These are phyloP conservation scores for Cercophora scortea DNA, from an alignment of 495 filamentous ascomycete species.

Conservation along the genomic window DNA sequence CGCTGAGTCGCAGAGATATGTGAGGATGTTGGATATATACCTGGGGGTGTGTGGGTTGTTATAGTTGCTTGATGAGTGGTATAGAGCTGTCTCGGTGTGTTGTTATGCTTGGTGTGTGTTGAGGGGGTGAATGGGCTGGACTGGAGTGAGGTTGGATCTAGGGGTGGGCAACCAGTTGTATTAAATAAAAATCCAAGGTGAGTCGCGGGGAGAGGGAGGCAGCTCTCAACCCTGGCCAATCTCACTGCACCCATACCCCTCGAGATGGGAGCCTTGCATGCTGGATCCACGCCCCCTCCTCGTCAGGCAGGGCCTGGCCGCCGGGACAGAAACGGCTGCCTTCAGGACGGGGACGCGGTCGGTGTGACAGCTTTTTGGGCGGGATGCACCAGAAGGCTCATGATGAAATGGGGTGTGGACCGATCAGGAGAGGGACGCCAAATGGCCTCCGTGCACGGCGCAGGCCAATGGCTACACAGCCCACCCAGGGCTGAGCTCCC, in stretches of 20 bases:
- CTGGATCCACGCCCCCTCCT: constrained; percentile 1
- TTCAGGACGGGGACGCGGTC: not conserved
- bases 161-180: constrained; percentile 2
- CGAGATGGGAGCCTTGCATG: not conserved
- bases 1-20: not conserved
- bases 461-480: constrained; percentile 6
- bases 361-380: not conserved
- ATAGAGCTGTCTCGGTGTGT: not conserved
- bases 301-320: not conserved
- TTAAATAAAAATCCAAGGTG: constrained; percentile 5
- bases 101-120: too few species aligned
- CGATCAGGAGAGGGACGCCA: not conserved
- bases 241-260: too few species aligned
- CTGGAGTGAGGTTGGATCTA: constrained; percentile 1
- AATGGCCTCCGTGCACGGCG: not conserved
- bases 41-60: too few species aligned
- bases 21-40: not conserved
- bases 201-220: constrained; percentile 1
- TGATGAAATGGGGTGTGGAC: constrained; percentile 4
- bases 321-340: not conserved
- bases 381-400: not conserved
- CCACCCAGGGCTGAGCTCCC: constrained; percentile 11
- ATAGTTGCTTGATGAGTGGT: too few species aligned
- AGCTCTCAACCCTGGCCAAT: not conserved
- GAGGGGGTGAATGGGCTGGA: not conserved